These are phyloP conservation scores for Halophytophthora polymorphica DNA, from an alignment of 352 stramenopile species.

Conservation along the genomic window DNA sequence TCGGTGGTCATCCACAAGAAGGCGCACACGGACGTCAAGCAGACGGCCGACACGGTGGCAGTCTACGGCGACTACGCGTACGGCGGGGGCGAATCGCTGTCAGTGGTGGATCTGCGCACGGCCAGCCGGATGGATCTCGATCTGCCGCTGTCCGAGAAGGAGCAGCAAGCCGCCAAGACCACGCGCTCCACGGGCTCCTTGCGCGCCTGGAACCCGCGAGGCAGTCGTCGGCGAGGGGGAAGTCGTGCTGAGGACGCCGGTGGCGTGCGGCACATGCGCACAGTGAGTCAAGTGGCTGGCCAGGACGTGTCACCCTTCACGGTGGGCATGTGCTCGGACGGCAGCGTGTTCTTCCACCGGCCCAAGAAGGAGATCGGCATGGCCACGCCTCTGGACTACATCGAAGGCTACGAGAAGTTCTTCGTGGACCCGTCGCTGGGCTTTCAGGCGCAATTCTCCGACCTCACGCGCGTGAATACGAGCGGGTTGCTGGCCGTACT, in stretches of 20 bases:
- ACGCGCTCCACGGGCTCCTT: conserved; percentile 29
- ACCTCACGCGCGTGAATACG: conserved; percentile 73
- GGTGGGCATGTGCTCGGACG: conserved; percentile 80
- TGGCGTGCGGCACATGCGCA: conserved; percentile 65
- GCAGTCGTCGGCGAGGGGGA: conserved; percentile 39
- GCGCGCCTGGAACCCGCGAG: conserved; percentile 40
- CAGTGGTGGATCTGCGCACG: conserved; percentile 58
- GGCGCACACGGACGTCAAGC: conserved; percentile 69
- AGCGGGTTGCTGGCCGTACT: conserved; percentile 63
- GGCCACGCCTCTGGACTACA: conserved; percentile 63
- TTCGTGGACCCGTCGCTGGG: conserved; percentile 73
- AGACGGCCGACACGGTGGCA: conserved; percentile 58
- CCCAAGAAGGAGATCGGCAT: conserved; percentile 51
- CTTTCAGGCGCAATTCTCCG: conserved; percentile 75
- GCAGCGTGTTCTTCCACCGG: conserved; percentile 76
- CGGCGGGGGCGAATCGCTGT: conserved; percentile 60
- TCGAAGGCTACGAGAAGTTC: conserved; percentile 81
- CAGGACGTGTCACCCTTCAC: conserved; percentile 60
- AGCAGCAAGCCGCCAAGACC: conserved; percentile 41
- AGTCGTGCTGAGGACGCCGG: conserved; percentile 35
- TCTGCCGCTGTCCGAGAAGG: conserved; percentile 59
- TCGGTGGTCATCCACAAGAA: conserved; percentile 57
- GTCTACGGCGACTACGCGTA: conserved; percentile 78
- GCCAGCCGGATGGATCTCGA: conserved; percentile 67
- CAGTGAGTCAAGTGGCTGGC: conserved; percentile 63